Conservation (phyloP, 2,329 filamentous ascomycete species). For the Beauveria scarabaeidicola region DNA sequence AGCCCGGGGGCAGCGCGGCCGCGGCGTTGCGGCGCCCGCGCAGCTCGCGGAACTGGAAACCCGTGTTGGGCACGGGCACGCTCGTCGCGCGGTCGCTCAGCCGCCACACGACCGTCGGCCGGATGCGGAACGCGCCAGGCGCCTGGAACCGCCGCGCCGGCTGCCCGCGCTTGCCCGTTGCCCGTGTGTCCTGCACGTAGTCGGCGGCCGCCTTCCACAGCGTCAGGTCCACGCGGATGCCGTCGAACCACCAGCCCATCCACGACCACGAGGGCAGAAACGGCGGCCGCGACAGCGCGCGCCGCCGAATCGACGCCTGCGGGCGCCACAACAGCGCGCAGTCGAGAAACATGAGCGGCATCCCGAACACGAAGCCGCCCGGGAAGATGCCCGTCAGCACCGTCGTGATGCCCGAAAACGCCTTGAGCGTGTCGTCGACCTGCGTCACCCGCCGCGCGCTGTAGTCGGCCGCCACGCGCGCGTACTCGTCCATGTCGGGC, state of each 20-base stretch:
- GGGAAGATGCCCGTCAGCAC: constrained; percentile 32
- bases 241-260: constrained; percentile 41
- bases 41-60: constrained; percentile 31
- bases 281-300: constrained; percentile 27
- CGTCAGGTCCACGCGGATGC: constrained; percentile 31
- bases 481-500: constrained; percentile 39
- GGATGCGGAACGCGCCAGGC: constrained; percentile 30
- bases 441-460: constrained; percentile 30
- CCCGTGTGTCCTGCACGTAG: constrained; percentile 31
- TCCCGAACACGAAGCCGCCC: constrained; percentile 36
- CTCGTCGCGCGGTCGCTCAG: constrained; percentile 31
- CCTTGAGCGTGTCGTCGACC: constrained; percentile 34
- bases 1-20: constrained; percentile 29
- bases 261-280: constrained; percentile 38
- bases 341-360: constrained; percentile 39
- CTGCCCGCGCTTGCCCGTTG: constrained; percentile 22
- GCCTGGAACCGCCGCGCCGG: constrained; percentile 28
- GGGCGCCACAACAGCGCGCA: constrained; percentile 37
- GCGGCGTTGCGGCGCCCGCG: constrained; percentile 24
- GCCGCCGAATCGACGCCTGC: constrained; percentile 32
- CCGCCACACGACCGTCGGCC: constrained; percentile 29
- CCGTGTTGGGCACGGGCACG: constrained; percentile 28
- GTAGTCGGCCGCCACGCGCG: constrained; percentile 35
- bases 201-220: constrained; percentile 36
- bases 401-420: constrained; percentile 34